A percentile compares a stretch with the other conserved stretches of the same genome.
Evolutionary conservation across 257 asterid genomes (phyloP).

Genomic region (Solanum raphanifolium): DNA sequence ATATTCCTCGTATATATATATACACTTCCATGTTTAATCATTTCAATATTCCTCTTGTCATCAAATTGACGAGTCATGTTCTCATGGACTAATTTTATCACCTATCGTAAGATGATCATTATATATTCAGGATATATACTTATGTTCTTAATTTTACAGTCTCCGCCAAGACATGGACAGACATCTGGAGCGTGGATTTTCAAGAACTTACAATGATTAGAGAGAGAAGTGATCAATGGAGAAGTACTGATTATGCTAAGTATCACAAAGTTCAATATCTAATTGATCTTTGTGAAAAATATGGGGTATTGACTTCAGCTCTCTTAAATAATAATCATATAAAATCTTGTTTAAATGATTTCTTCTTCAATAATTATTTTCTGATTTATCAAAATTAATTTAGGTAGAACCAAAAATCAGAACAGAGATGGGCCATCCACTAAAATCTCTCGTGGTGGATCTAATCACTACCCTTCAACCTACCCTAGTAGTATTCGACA

Average conservation of each 20-base stretch:
- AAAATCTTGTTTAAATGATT: background rate
- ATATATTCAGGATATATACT: background rate
- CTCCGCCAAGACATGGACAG: constrained; percentile 54
- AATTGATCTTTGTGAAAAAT: constrained; percentile 37
- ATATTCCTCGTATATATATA: constrained; percentile 26
- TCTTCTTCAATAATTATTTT: background rate
- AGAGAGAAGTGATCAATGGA: constrained; percentile 20
- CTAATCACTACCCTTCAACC: constrained; percentile 47
- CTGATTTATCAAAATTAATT: background rate
- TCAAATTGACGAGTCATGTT: background rate
- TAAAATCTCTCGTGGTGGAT: constrained; percentile 36
- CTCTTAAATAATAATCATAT: background rate
- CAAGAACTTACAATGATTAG: constrained; percentile 20
- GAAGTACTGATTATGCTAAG: constrained; percentile 28
- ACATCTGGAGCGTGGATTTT: constrained; percentile 34
- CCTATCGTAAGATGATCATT: background rate
- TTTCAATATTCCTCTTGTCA: background rate
- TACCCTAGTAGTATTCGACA: constrained; percentile 55
- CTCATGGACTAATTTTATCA: background rate
- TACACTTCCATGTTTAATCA: background rate
- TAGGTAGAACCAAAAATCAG: constrained; percentile 56
- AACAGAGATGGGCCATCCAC: constrained; percentile 64
- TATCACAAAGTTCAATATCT: constrained; percentile 41
- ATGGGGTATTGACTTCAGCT: constrained; percentile 34
- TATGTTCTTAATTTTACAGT: constrained; percentile 12